Evolutionary conservation across 139 green algal genomes (phyloP).

Genomic region (Chlorella sp.): DNA sequence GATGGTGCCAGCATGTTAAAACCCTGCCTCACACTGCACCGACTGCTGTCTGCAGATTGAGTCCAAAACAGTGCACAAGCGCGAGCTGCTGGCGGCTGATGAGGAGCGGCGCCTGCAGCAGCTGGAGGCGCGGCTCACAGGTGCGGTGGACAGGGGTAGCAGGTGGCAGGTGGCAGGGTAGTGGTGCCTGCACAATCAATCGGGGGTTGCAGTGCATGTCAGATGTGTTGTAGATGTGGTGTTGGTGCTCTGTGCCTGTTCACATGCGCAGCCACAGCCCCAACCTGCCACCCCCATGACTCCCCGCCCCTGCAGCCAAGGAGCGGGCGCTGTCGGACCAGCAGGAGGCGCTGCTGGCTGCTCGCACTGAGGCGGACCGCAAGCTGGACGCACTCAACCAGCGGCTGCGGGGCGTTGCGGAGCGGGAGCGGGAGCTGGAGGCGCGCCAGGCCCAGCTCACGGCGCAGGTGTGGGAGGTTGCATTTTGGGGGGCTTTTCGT

Average conservation of each 20-base stretch:
- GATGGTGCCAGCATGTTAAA: no score
- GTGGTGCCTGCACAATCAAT: no score
- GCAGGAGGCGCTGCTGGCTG: conserved; percentile 30
- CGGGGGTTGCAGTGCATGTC: no score
- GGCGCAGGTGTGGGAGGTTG: conserved; percentile 23
- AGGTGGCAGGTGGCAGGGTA: no score
- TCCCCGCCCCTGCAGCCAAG: conserved; percentile 12
- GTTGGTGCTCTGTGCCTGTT: no score
- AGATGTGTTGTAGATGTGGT: no score
- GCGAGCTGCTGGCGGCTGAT: conserved; percentile 25
- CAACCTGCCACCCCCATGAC: no score
- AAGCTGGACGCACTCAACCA: conserved; percentile 16
- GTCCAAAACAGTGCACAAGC: conserved; percentile 38
- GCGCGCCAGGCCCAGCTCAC: conserved; percentile 10
- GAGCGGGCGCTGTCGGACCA: conserved; percentile 26
- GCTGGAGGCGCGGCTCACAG: conserved; percentile 20
- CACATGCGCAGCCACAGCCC: no score
- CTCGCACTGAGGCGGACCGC: conserved; percentile 16
- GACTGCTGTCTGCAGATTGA: conserved; percentile 1
- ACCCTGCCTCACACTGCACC: not conserved
- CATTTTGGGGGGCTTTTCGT: no score
- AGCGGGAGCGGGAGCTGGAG: conserved; percentile 34
- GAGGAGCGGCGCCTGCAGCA: conserved; percentile 34
- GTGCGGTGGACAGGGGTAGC: not conserved
- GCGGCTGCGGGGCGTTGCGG: conserved; percentile 15